phyloP scores from a whole-genome alignment of 768 basidiomycete species.

The Galerina marginata region DNA sequence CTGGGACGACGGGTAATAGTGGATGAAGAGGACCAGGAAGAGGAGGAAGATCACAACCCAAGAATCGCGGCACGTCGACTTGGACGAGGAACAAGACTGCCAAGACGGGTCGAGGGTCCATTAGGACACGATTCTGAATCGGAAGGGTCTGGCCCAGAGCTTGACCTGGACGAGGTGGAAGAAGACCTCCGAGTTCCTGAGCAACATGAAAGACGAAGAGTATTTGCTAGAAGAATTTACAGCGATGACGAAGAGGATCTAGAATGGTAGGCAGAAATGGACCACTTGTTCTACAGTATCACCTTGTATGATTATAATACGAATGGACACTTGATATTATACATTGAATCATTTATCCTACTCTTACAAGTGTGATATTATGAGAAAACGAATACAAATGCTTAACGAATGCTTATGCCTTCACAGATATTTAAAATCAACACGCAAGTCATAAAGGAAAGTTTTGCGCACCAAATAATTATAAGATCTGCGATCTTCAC shows the following conservation, averaged over 20 bases:
- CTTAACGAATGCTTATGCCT: conserved; percentile 8
- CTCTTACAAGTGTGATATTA: neutral
- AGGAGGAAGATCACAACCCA: neutral
- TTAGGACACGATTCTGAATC: neutral
- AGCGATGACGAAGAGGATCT: no score
- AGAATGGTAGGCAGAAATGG: no score
- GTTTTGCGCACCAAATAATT: conserved; percentile 39
- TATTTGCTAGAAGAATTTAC: neutral
- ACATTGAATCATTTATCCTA: neutral
- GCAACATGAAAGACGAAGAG: neutral
- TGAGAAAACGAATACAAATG: neutral
- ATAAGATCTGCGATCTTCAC: conserved; percentile 87
- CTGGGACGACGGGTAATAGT: neutral
- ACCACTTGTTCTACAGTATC: no score
- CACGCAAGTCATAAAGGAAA: neutral
- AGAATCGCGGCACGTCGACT: neutral
- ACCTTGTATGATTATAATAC: no score
- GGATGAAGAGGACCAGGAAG: neutral
- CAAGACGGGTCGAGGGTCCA: no score
- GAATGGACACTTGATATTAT: neutral
- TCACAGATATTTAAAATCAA: neutral
- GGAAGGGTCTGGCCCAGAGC: neutral
- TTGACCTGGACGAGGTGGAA: neutral
- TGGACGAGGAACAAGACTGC: neutral
- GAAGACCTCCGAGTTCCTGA: neutral